phyloP scores from a whole-genome alignment of 768 basidiomycete species.

The Pisolithus orientalis region DNA sequence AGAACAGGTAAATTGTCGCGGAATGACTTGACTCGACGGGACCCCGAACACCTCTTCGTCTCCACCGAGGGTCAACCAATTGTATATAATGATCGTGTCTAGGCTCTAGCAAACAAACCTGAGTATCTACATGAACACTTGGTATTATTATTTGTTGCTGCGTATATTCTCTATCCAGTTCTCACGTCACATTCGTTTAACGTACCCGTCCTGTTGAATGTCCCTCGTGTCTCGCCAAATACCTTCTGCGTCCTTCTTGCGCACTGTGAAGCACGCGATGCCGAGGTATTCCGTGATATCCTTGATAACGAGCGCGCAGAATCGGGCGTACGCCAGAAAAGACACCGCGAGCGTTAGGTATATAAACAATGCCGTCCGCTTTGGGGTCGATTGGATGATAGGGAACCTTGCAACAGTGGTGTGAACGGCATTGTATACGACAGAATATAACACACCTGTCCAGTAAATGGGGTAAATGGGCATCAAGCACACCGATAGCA shows the following conservation, averaged over 20 bases:
- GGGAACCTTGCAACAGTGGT: conserved; percentile 42
- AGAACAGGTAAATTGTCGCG: conserved; percentile 7
- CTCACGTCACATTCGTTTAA: conserved; percentile 14
- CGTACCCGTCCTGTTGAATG: conserved; percentile 19
- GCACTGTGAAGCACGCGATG: conserved; percentile 91
- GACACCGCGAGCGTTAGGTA: conserved; percentile 64
- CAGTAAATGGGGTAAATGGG: conserved; percentile 64
- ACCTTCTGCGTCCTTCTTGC: conserved; percentile 71
- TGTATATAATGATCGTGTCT: too few species aligned
- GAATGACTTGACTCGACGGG: conserved; percentile 18
- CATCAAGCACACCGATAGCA: conserved; percentile 71
- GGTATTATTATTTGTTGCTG: too few species aligned
- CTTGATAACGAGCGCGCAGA: conserved; percentile 74
- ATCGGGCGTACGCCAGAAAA: conserved; percentile 64
- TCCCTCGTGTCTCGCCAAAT: conserved; percentile 43
- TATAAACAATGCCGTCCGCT: conserved; percentile 64
- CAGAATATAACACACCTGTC: conserved; percentile 46
- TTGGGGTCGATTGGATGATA: conserved; percentile 64
- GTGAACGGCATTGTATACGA: not conserved
- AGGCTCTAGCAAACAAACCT: too few species aligned
- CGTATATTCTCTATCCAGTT: too few species aligned
- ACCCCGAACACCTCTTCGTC: conserved; percentile 16
- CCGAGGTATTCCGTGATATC: conserved; percentile 91
- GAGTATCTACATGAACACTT: too few species aligned
- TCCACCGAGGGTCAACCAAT: too few species aligned